Conservation (phyloP, 441 rosid genomes). For the Populus hybrid region DNA sequence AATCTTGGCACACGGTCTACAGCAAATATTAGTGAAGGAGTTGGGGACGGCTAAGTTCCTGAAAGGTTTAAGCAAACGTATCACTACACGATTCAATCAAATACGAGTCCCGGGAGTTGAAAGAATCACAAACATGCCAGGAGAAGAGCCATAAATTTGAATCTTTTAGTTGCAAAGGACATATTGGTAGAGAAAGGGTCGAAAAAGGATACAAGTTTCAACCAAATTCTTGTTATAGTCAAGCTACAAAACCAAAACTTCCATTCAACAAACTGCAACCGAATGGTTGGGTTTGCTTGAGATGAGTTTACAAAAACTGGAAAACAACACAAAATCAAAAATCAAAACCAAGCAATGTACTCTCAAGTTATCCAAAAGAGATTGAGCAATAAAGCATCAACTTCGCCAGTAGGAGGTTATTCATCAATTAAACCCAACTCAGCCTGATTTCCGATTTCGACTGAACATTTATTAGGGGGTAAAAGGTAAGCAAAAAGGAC, state of each 20-base stretch:
- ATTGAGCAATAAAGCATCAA: background rate
- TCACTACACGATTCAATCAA: conserved; percentile 8
- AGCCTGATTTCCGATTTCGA: conserved; percentile 6
- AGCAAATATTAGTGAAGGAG: conserved; percentile 24
- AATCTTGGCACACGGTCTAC: conserved; percentile 22
- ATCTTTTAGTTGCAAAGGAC: background rate
- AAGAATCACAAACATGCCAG: conserved; percentile 2
- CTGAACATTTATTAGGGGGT: background rate
- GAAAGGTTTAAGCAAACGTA: conserved; percentile 24
- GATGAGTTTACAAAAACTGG: background rate
- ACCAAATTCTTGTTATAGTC: background rate
- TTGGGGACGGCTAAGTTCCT: conserved; percentile 26
- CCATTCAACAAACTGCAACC: conserved; percentile 4
- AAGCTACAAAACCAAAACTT: conserved; percentile 10
- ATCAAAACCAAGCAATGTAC: background rate
- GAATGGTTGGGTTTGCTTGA: background rate
- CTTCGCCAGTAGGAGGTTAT: background rate
- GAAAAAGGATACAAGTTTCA: background rate
- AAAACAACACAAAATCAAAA: conserved; percentile 1
- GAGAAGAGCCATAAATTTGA: background rate
- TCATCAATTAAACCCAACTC: background rate
- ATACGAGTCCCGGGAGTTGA: conserved; percentile 12
- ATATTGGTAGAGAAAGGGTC: background rate
- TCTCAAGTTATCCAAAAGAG: background rate
- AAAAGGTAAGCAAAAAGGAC: background rate